Evolutionary conservation across 306 rosid genomes (phyloP).

Genomic region (Argentina anserina): DNA sequence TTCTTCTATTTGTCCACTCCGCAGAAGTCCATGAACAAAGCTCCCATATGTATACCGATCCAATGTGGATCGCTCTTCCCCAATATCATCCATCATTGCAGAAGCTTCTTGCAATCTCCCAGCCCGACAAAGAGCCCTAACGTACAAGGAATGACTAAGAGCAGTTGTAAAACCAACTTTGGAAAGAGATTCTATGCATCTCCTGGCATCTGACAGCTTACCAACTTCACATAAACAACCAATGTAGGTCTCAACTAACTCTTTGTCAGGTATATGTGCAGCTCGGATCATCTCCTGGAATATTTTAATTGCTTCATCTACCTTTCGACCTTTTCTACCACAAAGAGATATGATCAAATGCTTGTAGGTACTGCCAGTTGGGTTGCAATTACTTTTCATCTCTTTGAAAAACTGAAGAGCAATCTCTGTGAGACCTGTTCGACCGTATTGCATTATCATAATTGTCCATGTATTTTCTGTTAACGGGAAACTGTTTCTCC

Average conservation of each 20-base stretch:
- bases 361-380: conserved; percentile 70
- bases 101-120: conserved; percentile 74
- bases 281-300: conserved; percentile 59
- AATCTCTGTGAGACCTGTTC: conserved; percentile 75
- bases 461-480: conserved; percentile 93
- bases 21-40: conserved; percentile 69
- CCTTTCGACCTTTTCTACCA: conserved; percentile 77
- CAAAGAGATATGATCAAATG: conserved; percentile 66
- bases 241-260: conserved; percentile 61
- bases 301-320: conserved; percentile 53
- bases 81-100: conserved; percentile 39
- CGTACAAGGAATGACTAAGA: conserved; percentile 52
- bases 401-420: conserved; percentile 58
- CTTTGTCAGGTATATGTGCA: conserved; percentile 63
- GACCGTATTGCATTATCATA: conserved; percentile 83
- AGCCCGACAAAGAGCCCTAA: conserved; percentile 70
- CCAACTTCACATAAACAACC: conserved; percentile 74
- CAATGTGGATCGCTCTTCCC: conserved; percentile 38
- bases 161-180: conserved; percentile 51
- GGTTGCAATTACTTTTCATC: conserved; percentile 64
- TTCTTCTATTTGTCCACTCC: conserved; percentile 51
- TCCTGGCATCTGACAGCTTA: conserved; percentile 51
- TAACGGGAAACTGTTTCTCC: conserved; percentile 52
- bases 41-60: conserved; percentile 70
- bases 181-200: conserved; percentile 55